Conservation (phyloP, 441 rosid species). For the Jatropha multifida region DNA sequence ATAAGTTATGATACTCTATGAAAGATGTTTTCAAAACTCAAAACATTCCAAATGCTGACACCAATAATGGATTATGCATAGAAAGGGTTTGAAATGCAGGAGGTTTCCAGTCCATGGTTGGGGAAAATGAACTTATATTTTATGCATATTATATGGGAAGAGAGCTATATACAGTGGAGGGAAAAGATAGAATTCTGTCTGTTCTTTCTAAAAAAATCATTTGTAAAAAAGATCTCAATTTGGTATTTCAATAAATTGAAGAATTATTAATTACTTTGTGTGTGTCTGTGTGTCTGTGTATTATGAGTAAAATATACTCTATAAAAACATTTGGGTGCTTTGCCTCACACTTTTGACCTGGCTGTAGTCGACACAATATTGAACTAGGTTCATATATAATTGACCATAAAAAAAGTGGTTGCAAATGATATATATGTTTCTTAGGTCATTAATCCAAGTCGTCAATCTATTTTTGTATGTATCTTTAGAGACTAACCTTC, state of each 20-base stretch:
- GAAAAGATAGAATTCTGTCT: background rate
- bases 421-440: background rate
- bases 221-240: background rate
- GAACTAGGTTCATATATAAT: too few relatives aligned
- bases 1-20: background rate
- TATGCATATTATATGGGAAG: background rate
- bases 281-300: too few relatives aligned
- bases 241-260: background rate
- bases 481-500: slow-evolving; percentile 2
- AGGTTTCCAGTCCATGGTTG: background rate
- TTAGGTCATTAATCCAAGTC: background rate
- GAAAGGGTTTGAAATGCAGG: background rate
- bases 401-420: too few relatives aligned
- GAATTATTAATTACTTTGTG: too few relatives aligned
- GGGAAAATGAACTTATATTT: background rate
- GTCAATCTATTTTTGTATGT: background rate
- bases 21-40: background rate
- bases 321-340: background rate
- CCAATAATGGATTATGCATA: background rate
- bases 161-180: background rate
- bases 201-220: background rate
- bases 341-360: too few relatives aligned
- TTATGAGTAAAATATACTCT: background rate
- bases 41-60: background rate
- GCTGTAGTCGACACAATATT: too few relatives aligned